A percentile compares a stretch with the other conserved stretches of the same genome.
Conservation (phyloP, 768 basidiomycete species). For the Sarcodon sp. region DNA sequence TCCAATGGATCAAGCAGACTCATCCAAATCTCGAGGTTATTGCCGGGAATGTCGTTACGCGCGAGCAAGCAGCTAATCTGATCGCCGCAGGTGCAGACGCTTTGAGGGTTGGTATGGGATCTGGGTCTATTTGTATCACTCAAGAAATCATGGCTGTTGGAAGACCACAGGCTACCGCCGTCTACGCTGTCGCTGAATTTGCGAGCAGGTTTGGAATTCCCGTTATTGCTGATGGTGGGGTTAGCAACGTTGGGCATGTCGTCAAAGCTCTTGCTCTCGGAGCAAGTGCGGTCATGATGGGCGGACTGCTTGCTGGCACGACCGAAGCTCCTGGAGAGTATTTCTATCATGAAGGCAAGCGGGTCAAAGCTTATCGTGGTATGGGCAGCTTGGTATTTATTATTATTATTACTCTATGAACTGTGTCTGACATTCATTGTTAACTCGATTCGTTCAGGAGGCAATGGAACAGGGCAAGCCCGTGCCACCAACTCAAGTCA, state of each 20-base stretch:
- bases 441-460: conserved; percentile 26
- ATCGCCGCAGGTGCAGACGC: conserved; percentile 93
- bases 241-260: conserved; percentile 92
- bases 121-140: conserved; percentile 97
- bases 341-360: conserved; percentile 98
- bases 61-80: conserved; percentile 90
- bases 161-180: conserved; percentile 95
- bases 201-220: conserved; percentile 89
- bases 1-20: conserved; percentile 81
- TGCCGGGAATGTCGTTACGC: conserved; percentile 95
- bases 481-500: conserved; percentile 16
- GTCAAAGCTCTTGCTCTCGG: conserved; percentile 94
- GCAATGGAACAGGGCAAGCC: conserved; percentile 78
- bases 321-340: conserved; percentile 97
- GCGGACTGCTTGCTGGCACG: conserved; percentile 88
- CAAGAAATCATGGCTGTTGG: conserved; percentile 99
- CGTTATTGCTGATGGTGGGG: conserved; percentile 93
- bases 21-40: conserved; percentile 86
- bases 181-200: conserved; percentile 94
- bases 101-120: conserved; percentile 96
- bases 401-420: neutral
- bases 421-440: conserved; percentile 4
- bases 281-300: conserved; percentile 98
- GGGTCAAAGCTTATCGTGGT: conserved; percentile 96
- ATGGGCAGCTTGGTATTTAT: conserved; percentile 78